Conservation (phyloP, 768 basidiomycete species). For the Ramaria sp. region DNA sequence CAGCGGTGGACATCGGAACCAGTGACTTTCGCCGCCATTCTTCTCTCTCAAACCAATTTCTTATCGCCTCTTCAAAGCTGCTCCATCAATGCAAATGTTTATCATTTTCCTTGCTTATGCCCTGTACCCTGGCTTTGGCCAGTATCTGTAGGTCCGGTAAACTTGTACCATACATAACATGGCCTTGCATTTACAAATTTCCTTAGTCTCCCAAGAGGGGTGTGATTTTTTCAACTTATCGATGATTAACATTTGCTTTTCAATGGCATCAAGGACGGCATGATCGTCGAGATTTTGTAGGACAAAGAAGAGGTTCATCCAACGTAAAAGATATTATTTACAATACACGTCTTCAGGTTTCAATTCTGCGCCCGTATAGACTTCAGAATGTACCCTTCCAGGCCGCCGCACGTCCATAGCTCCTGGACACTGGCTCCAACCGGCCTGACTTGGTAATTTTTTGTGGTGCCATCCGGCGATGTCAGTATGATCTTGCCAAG, state of each 20-base stretch:
- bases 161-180: no score
- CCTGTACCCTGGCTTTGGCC: neutral
- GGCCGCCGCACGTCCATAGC: conserved; percentile 89
- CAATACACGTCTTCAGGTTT: neutral
- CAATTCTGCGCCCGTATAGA: conserved; percentile 33
- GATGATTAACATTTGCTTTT: no score
- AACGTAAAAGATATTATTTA: no score
- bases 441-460: conserved; percentile 55
- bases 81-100: neutral
- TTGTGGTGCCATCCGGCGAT: conserved; percentile 31
- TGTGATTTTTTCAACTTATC: no score
- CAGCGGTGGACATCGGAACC: neutral
- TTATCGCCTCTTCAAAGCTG: neutral
- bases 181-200: no score
- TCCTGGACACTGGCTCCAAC: conserved; percentile 96
- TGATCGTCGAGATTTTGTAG: no score
- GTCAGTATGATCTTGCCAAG: conserved; percentile 58
- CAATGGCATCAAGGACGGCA: no score
- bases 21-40: neutral
- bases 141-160: neutral
- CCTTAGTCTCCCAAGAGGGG: no score
- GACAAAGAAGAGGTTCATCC: no score
- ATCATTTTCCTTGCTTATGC: neutral
- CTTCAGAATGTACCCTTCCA: conserved; percentile 87
- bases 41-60: neutral